Base-by-base conservation (phyloP, 495 filamentous ascomycete species). In the Penicillium fimorum region DNA sequence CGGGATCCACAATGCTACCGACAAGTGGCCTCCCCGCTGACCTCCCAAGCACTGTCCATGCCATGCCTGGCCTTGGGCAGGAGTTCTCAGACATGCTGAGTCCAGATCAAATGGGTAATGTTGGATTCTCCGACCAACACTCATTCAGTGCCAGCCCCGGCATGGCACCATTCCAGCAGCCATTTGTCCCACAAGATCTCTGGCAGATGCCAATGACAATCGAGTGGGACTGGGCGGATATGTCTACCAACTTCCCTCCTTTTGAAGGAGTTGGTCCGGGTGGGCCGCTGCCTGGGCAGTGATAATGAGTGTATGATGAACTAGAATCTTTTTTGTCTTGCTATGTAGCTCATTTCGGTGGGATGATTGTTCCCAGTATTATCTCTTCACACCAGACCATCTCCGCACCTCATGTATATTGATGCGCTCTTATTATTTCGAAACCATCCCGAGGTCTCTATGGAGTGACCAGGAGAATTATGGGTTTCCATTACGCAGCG, bases 201-300 rank as follows among this genome's bases (percentile, higher is more conserved):
- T 98, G 92, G 89, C 88, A 91, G 70, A 87, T 96, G 84, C 89
- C 92, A 10, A 95, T 96, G 86, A 94, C 90, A 13, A 82, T 97
- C 20, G 95, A 97, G 66, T 98, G 95, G 95, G 91, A 97, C 66
- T 97, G 95, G 94, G 91, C 91, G 0, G 91, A 96, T 67, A 87
- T 94, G 82, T 72, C 74, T 24, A 68, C 65, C 11, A 88, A 84
- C 44, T 72, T 77, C 37, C 73, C 74, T 17, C 60, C 70, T 6
- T 76, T 79, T 45, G 76, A 73, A 51, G 68, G 65, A 24, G 55
- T 54, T 27, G 60, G 61, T 33, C 47, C 61, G 10, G 55, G 58
- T 40, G 66, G 63, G 5, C 63, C 57, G 29, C 64, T 65, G 43
- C 59, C 58, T 20, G 48, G 48, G 24, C 68, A 68, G 53, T 71